Evolutionary conservation across 371 early-diverging fungal genomes (phyloP), one percentile per base, ranked within the genome.

Genomic region (Funneliformis caledonium): DNA sequence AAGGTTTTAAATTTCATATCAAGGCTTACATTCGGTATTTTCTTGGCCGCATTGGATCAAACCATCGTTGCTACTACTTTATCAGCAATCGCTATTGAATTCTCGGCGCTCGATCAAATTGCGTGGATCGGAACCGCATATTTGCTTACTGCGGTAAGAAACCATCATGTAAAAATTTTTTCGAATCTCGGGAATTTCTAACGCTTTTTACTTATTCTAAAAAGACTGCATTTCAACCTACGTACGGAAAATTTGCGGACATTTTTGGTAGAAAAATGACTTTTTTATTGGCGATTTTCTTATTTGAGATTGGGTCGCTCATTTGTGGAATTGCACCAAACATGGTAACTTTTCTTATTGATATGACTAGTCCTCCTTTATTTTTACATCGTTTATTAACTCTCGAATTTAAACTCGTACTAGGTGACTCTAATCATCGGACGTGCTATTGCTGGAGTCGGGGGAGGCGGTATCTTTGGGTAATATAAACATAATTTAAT

Each of bases 191-290:
- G 19, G 42, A 19, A 56, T 33, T 59, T 43, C 26, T 19, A 74
- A 31, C 37, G 26, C 31, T 42, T 43, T n/a, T 42, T 14, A 3
- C 1, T 31, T 74, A 22, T 31, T 74, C n/a, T 22, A 31, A 9
- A 31, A 19, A 91, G 70, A 88, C 86, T 8, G 82, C 86, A 2
- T 83, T 87, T 69, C 88, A 87, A 59, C 88, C 88, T 2, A 56
- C 89, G 19, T 87, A 82, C 80, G 87, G 87, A 26, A 86, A 86
- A 31, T 62, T 85, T n/a, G 89, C 91, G 22, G 92, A 92, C 78
- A 89, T 90, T 48, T 91, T 93, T 85, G 95, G 95, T 7, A 89
- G 95, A 59, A 90, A 88, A 84, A 65, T 82, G 4, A 86, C 88
- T 1, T 83, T 91, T 70, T 76, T 91, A 7, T 89, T 90, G 80